Percentiles rank a stretch among this genome's conserved stretches.
Evolutionary conservation across 1,284 basidiomycete genomes (phyloP).

Genomic region (Naganishia liquefaciens): DNA sequence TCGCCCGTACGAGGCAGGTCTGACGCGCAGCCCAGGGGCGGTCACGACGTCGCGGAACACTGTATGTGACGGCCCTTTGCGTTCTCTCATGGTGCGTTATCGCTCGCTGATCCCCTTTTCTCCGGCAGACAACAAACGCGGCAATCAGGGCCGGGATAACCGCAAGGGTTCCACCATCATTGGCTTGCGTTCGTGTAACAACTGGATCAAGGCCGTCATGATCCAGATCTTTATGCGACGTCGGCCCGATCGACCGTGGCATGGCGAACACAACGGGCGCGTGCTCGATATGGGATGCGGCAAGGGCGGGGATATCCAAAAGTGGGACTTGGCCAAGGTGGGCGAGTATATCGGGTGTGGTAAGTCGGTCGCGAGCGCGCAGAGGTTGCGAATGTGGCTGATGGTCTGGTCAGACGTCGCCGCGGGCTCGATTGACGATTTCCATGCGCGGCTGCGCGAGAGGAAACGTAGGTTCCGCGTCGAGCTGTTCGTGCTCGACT

Average conservation of each 20-base stretch:
- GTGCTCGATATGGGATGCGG: slow-evolving; percentile 97
- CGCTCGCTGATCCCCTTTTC: neutral
- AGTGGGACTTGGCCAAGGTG: slow-evolving; percentile 89
- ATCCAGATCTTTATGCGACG: slow-evolving; percentile 73
- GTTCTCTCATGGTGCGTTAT: too few relatives aligned
- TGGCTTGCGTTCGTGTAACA: slow-evolving; percentile 95
- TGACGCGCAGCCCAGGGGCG: slow-evolving; percentile 7
- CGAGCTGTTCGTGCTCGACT: slow-evolving; percentile 83
- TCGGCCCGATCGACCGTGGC: slow-evolving; percentile 45
- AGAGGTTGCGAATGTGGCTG: neutral
- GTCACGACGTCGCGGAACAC: slow-evolving; percentile 28
- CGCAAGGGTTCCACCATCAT: slow-evolving; percentile 93
- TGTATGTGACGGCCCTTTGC: too few relatives aligned
- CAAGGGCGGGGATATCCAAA: slow-evolving; percentile 94
- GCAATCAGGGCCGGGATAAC: slow-evolving; percentile 81
- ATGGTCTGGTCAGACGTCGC: slow-evolving; percentile 73
- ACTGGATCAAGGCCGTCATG: slow-evolving; percentile 96
- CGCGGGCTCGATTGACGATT: slow-evolving; percentile 85
- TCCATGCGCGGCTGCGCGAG: slow-evolving; percentile 64
- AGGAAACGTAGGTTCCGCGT: slow-evolving; percentile 67
- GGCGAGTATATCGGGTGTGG: slow-evolving; percentile 79
- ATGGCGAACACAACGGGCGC: slow-evolving; percentile 60
- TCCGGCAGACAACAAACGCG: slow-evolving; percentile 78
- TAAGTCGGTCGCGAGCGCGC: slow-evolving; percentile 53
- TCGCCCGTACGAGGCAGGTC: slow-evolving; percentile 1